These are phyloP conservation scores for Candida sp. DNA, from an alignment of 1,139 yeast species.

Conservation along the genomic window DNA sequence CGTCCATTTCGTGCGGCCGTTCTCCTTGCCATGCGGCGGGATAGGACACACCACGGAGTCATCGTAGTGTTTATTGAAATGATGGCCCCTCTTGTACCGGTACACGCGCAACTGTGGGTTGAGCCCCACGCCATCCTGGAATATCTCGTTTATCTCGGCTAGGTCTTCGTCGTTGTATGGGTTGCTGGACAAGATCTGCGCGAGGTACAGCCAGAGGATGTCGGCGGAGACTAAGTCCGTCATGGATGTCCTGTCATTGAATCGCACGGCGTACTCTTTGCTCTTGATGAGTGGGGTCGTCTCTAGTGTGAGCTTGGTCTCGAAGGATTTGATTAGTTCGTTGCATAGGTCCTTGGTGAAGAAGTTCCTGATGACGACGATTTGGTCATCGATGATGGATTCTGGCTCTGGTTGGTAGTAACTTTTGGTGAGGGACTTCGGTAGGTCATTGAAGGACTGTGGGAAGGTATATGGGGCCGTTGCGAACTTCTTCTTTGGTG, in stretches of 20 bases:
- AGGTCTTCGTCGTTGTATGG: slow-evolving; percentile 36
- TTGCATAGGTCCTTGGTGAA: slow-evolving; percentile 46
- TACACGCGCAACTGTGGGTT: slow-evolving; percentile 64
- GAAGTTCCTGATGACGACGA: slow-evolving; percentile 48
- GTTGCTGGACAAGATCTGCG: slow-evolving; percentile 30
- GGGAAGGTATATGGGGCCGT: slow-evolving; percentile 30
- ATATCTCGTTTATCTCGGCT: slow-evolving; percentile 26
- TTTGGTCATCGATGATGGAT: slow-evolving; percentile 40
- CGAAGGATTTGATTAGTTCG: slow-evolving; percentile 45
- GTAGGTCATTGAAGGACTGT: slow-evolving; percentile 23
- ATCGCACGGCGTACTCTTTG: slow-evolving; percentile 61
- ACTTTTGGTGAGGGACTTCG: slow-evolving; percentile 22
- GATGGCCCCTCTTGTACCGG: slow-evolving; percentile 61
- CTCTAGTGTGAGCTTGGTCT: slow-evolving; percentile 35
- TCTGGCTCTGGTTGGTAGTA: slow-evolving; percentile 41
- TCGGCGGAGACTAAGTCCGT: slow-evolving; percentile 44
- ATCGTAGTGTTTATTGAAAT: slow-evolving; percentile 67
- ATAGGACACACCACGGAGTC: slow-evolving; percentile 50
- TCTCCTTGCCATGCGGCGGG: slow-evolving; percentile 19
- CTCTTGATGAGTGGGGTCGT: slow-evolving; percentile 55
- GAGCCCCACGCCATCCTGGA: slow-evolving; percentile 49
- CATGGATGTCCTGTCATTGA: slow-evolving; percentile 55
- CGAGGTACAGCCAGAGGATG: slow-evolving; percentile 49
- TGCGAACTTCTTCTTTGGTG: slow-evolving; percentile 10
- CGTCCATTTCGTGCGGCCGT: slow-evolving; percentile 62